phyloP scores from a whole-genome alignment of 495 filamentous ascomycete genomes.

The Pyrenula aspistea region DNA sequence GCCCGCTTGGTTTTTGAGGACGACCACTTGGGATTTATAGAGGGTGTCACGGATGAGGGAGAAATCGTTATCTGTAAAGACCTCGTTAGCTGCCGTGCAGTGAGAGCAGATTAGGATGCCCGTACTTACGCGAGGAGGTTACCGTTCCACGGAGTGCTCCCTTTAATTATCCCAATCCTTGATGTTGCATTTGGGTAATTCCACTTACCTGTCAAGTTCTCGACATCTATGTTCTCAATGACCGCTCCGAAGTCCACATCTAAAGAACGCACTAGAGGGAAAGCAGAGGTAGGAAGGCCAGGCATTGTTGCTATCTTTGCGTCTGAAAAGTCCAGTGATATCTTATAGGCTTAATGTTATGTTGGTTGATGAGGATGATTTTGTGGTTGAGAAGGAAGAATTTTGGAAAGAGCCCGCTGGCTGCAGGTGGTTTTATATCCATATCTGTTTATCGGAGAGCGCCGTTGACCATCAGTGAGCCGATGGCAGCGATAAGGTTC shows the following conservation, averaged over 20 bases:
- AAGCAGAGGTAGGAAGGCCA: no score
- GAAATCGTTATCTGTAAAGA: conserved; percentile 42
- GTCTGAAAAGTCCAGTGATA: no score
- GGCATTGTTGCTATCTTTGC: no score
- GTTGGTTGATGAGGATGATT: no score
- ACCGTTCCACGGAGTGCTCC: conserved; percentile 44
- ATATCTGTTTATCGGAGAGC: no score
- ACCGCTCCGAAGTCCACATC: conserved; percentile 46
- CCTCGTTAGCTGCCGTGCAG: conserved; percentile 3
- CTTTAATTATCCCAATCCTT: conserved; percentile 8
- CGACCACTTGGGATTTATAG: conserved; percentile 49
- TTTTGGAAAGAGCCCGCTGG: no score
- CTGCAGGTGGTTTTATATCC: no score
- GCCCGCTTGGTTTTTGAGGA: conserved; percentile 54
- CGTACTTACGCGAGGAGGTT: conserved; percentile 38
- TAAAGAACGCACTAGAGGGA: conserved; percentile 21
- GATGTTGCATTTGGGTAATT: not conserved
- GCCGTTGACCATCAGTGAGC: no score
- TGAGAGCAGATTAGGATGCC: no score
- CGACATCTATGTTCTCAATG: conserved; percentile 41
- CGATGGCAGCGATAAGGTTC: no score
- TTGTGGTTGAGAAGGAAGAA: no score
- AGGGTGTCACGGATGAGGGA: conserved; percentile 43
- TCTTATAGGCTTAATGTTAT: no score
- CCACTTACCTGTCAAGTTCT: conserved; percentile 40